phyloP scores from a whole-genome alignment of 2,329 filamentous ascomycete genomes.

The Periconia digitata region DNA sequence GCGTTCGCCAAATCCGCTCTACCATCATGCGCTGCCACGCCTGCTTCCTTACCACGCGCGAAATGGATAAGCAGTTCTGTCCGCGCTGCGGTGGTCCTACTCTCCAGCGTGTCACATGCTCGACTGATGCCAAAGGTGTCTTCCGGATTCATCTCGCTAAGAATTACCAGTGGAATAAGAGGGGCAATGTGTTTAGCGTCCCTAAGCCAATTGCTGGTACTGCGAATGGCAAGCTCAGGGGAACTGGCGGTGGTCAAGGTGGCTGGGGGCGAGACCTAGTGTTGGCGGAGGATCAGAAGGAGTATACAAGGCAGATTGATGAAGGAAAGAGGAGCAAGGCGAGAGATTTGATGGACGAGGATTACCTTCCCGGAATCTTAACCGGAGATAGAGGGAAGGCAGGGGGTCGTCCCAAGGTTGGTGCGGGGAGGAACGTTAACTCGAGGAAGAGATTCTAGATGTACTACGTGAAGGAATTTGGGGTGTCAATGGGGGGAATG shows the following conservation, averaged over 20 bases:
- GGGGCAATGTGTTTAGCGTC: conserved; percentile 88
- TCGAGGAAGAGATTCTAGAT: conserved; percentile 61
- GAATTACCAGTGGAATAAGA: conserved; percentile 95
- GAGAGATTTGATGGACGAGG: conserved; percentile 90
- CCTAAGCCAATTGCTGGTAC: conserved; percentile 85
- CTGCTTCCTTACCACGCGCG: conserved; percentile 75
- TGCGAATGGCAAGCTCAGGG: conserved; percentile 71
- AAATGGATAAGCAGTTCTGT: conserved; percentile 91
- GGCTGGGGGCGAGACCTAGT: conserved; percentile 87
- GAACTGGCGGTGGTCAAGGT: conserved; percentile 73
- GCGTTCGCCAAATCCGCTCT: conserved; percentile 82
- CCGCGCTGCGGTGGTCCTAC: conserved; percentile 86
- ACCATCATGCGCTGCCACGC: conserved; percentile 87
- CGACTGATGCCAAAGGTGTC: conserved; percentile 75
- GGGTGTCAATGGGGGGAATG: neutral
- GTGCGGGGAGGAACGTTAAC: conserved; percentile 85
- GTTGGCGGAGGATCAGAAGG: conserved; percentile 93
- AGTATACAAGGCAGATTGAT: conserved; percentile 69
- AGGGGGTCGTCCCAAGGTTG: conserved; percentile 73
- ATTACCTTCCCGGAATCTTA: conserved; percentile 83
- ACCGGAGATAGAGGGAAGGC: conserved; percentile 71
- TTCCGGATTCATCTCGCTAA: conserved; percentile 87
- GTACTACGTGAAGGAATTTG: neutral
- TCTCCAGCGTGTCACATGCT: conserved; percentile 81
- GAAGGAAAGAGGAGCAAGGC: conserved; percentile 68